Evolutionary conservation across 2,329 filamentous ascomycete species (phyloP).

Genomic region (Cercospora sojina): DNA sequence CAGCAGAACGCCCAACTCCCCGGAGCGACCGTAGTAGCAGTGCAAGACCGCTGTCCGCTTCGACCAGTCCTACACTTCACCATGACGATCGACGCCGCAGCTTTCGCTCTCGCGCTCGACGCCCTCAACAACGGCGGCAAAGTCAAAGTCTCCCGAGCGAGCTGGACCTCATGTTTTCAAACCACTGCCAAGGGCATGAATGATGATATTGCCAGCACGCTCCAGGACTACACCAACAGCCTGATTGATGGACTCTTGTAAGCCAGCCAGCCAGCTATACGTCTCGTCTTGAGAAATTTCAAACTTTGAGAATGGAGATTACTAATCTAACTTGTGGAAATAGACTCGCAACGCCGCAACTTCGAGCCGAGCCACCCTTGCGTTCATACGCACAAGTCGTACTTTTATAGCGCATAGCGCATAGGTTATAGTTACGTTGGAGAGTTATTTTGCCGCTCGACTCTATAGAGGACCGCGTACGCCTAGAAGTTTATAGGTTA

Average conservation of each 20-base stretch:
- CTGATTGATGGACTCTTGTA: conserved; percentile 30
- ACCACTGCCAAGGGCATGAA: conserved; percentile 30
- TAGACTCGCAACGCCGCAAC: too few species aligned
- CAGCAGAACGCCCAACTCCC: conserved; percentile 33
- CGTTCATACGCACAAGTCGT: too few species aligned
- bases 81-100: conserved; percentile 34
- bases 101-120: conserved; percentile 34
- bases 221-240: conserved; percentile 22
- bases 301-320: too few species aligned
- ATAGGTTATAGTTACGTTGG: too few species aligned
- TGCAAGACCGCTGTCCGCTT: conserved; percentile 32
- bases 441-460: too few species aligned
- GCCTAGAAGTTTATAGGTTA: too few species aligned
- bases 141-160: conserved; percentile 20
- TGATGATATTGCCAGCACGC: conserved; percentile 19
- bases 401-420: too few species aligned
- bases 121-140: conserved; percentile 33
- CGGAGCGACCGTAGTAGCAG: conserved; percentile 27
- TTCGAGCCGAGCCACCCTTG: too few species aligned
- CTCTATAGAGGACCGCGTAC: too few species aligned
- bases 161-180: conserved; percentile 23
- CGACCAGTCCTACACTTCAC: conserved; percentile 28
- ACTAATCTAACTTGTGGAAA: too few species aligned
- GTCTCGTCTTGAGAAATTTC: too few species aligned
- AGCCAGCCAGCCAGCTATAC: too few species aligned